Conservation (phyloP, 495 filamentous ascomycete species). For the Aspergillus taichungensis region DNA sequence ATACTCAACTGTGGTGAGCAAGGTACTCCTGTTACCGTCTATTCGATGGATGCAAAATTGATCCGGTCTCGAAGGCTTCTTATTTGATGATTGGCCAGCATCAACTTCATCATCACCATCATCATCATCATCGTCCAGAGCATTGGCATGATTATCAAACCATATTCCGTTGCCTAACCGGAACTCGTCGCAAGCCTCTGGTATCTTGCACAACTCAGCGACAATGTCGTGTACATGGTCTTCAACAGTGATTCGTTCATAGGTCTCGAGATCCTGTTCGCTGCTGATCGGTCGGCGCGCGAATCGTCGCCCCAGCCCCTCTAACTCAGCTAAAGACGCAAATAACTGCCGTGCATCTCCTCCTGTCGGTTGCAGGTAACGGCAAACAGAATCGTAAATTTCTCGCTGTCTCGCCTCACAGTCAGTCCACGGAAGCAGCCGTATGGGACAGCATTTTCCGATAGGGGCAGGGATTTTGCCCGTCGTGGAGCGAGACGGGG, state of each 20-base stretch:
- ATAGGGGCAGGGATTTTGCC: conserved; percentile 11
- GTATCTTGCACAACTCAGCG: conserved; percentile 19
- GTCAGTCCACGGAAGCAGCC: conserved; percentile 13
- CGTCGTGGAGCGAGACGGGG: conserved; percentile 14
- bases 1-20: conserved; percentile 25
- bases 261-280: conserved; percentile 24
- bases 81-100: neutral
- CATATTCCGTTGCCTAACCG: conserved; percentile 15
- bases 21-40: conserved; percentile 11
- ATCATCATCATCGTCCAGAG: conserved; percentile 5
- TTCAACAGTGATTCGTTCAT: conserved; percentile 20
- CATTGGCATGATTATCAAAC: conserved; percentile 25
- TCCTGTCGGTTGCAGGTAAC: conserved; percentile 13
- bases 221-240: conserved; percentile 15
- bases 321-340: conserved; percentile 12
- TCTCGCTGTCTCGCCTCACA: conserved; percentile 5
- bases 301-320: conserved; percentile 12
- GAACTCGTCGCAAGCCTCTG: conserved; percentile 18
- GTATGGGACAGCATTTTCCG: conserved; percentile 14
- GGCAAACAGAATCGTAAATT: neutral
- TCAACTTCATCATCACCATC: conserved; percentile 1
- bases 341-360: conserved; percentile 12
- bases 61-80: conserved; percentile 9
- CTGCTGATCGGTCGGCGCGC: conserved; percentile 14
- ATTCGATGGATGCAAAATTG: conserved; percentile 20